Conservation (phyloP, 768 basidiomycete genomes). For the Xerocomellus intermedius region DNA sequence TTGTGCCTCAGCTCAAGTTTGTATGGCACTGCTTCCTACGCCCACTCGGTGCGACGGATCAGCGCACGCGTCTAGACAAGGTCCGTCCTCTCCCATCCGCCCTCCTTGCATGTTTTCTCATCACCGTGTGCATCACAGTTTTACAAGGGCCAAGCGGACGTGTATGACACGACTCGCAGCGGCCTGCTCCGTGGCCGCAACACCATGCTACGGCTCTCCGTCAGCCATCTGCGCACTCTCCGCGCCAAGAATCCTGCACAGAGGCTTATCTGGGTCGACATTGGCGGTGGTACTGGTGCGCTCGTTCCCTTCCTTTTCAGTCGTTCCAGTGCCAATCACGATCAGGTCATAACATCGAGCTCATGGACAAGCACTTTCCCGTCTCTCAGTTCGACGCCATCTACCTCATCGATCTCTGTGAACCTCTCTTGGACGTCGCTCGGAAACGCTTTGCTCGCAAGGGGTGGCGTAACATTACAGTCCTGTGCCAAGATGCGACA, state of each 20-base stretch:
- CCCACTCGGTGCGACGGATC: constrained; percentile 40
- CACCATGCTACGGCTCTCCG: constrained; percentile 69
- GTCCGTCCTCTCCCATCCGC: constrained; percentile 19
- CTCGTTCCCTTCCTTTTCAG: neutral
- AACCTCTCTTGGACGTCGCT: constrained; percentile 67
- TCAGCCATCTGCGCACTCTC: constrained; percentile 56
- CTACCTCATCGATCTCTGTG: constrained; percentile 73
- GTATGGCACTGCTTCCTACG: constrained; percentile 51
- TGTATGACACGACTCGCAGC: constrained; percentile 68
- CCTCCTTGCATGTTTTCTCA: neutral
- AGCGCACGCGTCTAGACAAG: constrained; percentile 45
- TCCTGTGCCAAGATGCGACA: constrained; percentile 70
- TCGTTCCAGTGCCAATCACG: neutral
- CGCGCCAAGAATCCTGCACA: constrained; percentile 39
- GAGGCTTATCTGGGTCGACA: constrained; percentile 72
- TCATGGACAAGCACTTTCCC: constrained; percentile 62
- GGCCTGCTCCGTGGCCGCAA: constrained; percentile 64
- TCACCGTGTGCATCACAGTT: constrained; percentile 45
- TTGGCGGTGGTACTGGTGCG: constrained; percentile 70
- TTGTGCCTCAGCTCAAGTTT: constrained; percentile 45
- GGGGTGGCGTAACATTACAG: constrained; percentile 74
- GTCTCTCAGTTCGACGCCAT: constrained; percentile 62
- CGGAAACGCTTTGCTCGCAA: constrained; percentile 59
- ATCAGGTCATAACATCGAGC: constrained; percentile 59
- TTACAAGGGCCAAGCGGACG: constrained; percentile 65